These are phyloP conservation scores for Pseudogymnoascus sp. DNA, from an alignment of 2,329 filamentous ascomycete genomes.

Conservation along the genomic window DNA sequence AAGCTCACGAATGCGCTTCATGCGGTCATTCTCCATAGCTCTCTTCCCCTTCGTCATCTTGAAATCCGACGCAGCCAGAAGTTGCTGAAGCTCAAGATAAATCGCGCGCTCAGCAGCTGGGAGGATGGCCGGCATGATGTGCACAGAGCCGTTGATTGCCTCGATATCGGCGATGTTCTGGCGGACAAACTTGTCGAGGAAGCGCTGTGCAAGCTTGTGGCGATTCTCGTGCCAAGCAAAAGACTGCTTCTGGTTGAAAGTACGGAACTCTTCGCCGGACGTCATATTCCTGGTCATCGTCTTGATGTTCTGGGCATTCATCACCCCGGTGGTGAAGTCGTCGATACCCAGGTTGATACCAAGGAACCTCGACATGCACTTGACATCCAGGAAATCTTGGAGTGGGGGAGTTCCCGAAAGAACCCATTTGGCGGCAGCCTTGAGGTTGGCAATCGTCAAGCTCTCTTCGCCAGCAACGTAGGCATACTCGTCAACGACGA, in stretches of 20 bases:
- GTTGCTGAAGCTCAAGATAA: conserved; percentile 49
- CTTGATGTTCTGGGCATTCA: conserved; percentile 40
- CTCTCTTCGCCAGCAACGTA: conserved; percentile 38
- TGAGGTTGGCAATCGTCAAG: conserved; percentile 34
- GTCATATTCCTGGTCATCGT: conserved; percentile 36
- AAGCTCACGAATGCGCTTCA: conserved; percentile 36
- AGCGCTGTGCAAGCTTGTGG: conserved; percentile 44
- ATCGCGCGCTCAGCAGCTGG: conserved; percentile 42
- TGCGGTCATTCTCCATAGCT: conserved; percentile 31
- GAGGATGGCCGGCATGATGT: conserved; percentile 37
- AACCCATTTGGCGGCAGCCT: conserved; percentile 42
- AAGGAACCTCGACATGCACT: conserved; percentile 50
- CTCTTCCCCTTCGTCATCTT: conserved; percentile 29
- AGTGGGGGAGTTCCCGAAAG: conserved; percentile 57
- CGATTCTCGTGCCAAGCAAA: conserved; percentile 44
- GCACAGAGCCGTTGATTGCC: conserved; percentile 38
- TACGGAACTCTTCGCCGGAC: conserved; percentile 48
- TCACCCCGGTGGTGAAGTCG: conserved; percentile 37
- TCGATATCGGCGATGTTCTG: conserved; percentile 37
- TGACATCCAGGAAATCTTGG: conserved; percentile 51
- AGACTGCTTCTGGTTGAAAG: conserved; percentile 42
- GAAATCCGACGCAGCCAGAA: conserved; percentile 45
- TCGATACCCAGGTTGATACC: conserved; percentile 48
- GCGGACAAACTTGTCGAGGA: conserved; percentile 39
- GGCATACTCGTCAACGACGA: conserved; percentile 60